These are phyloP conservation scores for Calamus simplicifolius DNA, from an alignment of 176 grass and related monocot species.

Conservation along the genomic window DNA sequence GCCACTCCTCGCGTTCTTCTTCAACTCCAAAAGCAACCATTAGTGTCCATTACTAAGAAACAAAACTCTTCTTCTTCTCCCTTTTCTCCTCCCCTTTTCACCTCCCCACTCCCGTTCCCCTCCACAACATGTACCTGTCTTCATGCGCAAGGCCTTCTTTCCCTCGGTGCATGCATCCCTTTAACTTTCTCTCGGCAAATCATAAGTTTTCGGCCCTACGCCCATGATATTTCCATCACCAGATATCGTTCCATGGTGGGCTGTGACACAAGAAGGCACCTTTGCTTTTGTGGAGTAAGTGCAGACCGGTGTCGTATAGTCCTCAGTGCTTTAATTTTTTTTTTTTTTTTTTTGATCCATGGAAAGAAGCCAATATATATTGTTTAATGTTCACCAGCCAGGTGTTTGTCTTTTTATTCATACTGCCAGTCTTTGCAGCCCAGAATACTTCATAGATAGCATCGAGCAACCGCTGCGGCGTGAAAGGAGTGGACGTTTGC, in stretches of 20 bases:
- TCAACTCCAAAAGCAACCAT: not conserved
- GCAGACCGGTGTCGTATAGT: not conserved
- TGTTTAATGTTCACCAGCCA: not conserved
- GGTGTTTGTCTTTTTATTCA: not conserved
- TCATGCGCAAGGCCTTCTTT: not conserved
- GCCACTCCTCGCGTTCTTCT: no score
- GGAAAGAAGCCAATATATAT: no score
- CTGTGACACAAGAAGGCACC: not conserved
- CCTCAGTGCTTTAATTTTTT: not conserved
- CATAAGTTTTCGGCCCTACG: not conserved
- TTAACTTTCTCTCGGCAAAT: not conserved
- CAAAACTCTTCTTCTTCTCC: not conserved
- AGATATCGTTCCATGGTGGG: not conserved
- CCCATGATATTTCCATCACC: not conserved
- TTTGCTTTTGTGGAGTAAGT: not conserved
- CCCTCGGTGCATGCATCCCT: not conserved
- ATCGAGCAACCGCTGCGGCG: not conserved
- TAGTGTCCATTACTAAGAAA: not conserved
- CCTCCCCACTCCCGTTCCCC: not conserved
- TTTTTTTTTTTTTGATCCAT: no score
- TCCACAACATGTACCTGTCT: not conserved
- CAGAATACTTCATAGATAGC: not conserved
- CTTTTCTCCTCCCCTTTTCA: not conserved
- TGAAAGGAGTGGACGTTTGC: not conserved
- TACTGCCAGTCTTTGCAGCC: not conserved